phyloP scores from a whole-genome alignment of 148 eudicot species.

The Dysphania ambrosioides region DNA sequence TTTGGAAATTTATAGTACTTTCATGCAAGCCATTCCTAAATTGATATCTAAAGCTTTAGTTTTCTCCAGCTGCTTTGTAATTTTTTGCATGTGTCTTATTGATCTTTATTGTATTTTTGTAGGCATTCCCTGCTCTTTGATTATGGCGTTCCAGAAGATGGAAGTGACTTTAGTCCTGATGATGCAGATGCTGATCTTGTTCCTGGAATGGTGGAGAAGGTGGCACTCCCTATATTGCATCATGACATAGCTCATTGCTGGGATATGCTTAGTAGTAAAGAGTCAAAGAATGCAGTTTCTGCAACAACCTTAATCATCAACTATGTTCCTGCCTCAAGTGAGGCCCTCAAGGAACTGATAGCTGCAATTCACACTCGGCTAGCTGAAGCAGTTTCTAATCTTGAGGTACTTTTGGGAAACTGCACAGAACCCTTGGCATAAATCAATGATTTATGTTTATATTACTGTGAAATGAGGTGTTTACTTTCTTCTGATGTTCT shows the following conservation, averaged over 20 bases:
- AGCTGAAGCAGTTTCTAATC: slow-evolving; percentile 61
- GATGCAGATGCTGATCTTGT: slow-evolving; percentile 86
- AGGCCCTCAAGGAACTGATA: slow-evolving; percentile 62
- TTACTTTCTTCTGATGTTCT: not conserved
- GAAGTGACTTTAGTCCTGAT: slow-evolving; percentile 50
- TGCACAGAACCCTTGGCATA: not conserved
- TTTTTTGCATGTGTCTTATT: slow-evolving; percentile 15
- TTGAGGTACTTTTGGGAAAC: slow-evolving; percentile 48
- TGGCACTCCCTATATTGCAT: slow-evolving; percentile 85
- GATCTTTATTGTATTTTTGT: slow-evolving; percentile 18
- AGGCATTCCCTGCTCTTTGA: slow-evolving; percentile 79
- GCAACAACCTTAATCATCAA: slow-evolving; percentile 61
- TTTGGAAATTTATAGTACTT: slow-evolving; percentile 13
- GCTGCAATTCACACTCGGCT: slow-evolving; percentile 65
- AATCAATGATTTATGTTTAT: not conserved
- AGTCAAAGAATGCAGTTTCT: slow-evolving; percentile 73
- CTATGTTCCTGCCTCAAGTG: slow-evolving; percentile 69
- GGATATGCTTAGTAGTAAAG: slow-evolving; percentile 81
- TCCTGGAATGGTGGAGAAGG: slow-evolving; percentile 85
- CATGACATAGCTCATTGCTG: slow-evolving; percentile 75
- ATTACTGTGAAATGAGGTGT: not conserved
- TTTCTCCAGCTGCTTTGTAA: not conserved
- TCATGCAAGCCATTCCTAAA: slow-evolving; percentile 5
- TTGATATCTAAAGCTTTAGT: not conserved
- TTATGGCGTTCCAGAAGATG: slow-evolving; percentile 79